Percentiles rank a stretch among this genome's conserved stretches.
Conservation (phyloP, 768 basidiomycete species). For the Termitomyces sp. region DNA sequence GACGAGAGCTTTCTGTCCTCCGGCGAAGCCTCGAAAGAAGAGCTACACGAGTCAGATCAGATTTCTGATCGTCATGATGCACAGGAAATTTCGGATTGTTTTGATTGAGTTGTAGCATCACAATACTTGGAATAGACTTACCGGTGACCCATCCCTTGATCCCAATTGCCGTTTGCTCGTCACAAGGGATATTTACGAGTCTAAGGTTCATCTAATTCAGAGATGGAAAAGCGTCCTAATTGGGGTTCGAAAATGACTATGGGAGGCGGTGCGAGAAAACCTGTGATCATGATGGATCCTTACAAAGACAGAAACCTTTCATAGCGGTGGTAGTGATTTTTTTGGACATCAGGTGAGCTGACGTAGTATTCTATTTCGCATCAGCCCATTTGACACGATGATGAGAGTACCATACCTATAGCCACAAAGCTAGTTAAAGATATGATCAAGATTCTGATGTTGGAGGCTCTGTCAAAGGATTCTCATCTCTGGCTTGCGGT, state of each 20-base stretch:
- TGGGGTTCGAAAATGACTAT: no score
- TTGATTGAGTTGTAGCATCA: slow-evolving; percentile 2
- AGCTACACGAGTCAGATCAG: neutral
- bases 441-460: slow-evolving; percentile 8
- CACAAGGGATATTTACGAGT: no score
- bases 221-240: no score
- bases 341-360: no score
- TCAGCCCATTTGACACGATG: neutral
- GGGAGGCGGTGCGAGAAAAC: no score
- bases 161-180: no score
- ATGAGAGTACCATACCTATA: neutral
- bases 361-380: neutral
- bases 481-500: slow-evolving; percentile 74
- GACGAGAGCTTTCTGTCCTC: neutral
- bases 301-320: no score
- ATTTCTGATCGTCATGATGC: neutral
- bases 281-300: no score
- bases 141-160: no score
- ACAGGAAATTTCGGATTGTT: neutral
- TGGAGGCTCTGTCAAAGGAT: slow-evolving; percentile 62
- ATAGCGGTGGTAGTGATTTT: no score
- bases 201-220: no score
- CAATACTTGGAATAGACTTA: no score
- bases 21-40: neutral
- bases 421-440: neutral